A percentile compares a stretch with the other conserved stretches of the same genome.
These are phyloP conservation scores for Patellaria atrata DNA, from an alignment of 495 filamentous ascomycete genomes.

Conservation along the genomic window DNA sequence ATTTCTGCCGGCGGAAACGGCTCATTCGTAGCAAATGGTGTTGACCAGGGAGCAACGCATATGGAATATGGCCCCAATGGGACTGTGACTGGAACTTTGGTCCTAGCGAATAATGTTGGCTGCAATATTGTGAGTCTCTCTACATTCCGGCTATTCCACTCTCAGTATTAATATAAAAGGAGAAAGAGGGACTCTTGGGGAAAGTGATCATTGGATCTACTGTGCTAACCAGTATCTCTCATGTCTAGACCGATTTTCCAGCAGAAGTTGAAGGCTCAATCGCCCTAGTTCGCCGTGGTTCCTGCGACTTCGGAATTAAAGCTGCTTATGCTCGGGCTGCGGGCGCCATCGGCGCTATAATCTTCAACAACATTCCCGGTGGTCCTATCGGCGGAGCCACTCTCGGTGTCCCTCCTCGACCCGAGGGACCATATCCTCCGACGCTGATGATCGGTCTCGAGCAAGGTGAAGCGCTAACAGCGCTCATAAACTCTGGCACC, in stretches of 20 bases:
- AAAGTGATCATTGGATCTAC: no score
- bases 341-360: conserved; percentile 42
- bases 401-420: conserved; percentile 35
- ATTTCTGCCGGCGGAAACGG: conserved; percentile 21
- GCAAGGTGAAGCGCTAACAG: conserved; percentile 36
- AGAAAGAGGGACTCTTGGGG: no score
- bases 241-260: conserved; percentile 48
- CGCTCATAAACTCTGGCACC: conserved; percentile 24
- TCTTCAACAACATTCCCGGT: conserved; percentile 49
- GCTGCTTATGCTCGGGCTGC: conserved; percentile 42
- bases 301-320: conserved; percentile 48
- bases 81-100: conserved; percentile 31
- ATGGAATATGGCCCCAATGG: conserved; percentile 39
- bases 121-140: conserved; percentile 37
- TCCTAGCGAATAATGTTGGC: conserved; percentile 39
- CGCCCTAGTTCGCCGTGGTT: conserved; percentile 48
- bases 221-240: no score
- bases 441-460: conserved; percentile 38
- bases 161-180: no score
- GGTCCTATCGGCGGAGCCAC: conserved; percentile 35
- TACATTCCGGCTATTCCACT: no score
- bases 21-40: conserved; percentile 22
- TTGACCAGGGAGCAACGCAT: conserved; percentile 16
- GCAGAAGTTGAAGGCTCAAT: conserved; percentile 38
- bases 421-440: conserved; percentile 33